Base-by-base conservation (phyloP, 1,284 basidiomycete genomes). In the Marasmius oreades region DNA sequence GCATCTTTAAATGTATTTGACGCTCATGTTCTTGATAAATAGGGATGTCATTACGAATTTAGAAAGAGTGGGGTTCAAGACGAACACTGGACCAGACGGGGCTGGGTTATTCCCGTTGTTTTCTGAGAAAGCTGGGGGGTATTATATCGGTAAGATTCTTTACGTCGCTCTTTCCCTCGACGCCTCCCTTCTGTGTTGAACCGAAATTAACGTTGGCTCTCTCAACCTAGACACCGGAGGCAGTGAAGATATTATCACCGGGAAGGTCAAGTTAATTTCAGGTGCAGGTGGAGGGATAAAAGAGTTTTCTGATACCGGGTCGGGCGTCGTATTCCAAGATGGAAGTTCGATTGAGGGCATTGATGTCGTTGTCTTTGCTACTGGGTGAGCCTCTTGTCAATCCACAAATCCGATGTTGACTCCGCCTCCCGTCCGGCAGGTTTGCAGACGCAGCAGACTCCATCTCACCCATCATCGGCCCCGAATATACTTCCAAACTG, bases 21-120 rank as follows among this genome's bases (percentile, higher is more conserved):
- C 33, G 10, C 14, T 7, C n/a, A 46, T 23, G 4, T 46, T 51
- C 20, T 18, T 31, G 5, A 5, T 31, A 31, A 5, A 45, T 24
- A 84, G 80, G 62, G 78, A 82, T 24, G 65, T 84, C 1, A 69
- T 86, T 2, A 77, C 84, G 0, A 81, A 79, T 1, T 73, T 91
- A 36, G 69, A 74, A 53, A 76, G 74, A 55, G 77, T 77, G 4
- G 87, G 88, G 2, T 91, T 90, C 75, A 77, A 75, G 55, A 66
- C 77, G 12, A 81, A 80, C 61, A 63, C 72, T 2, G 87, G 87
- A 8, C 73, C 75, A 7, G 77, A 86, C 28, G 80, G 73, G 20
- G 70, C 77, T 0, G 86, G 86, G 0, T 64, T 73, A 37, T 47
- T 67, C 11, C 56, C 67, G 1, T 60, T 74, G 2, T 71, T 65